Conservation (phyloP, 176 grass and related monocot genomes). For the Dactylis glomerata region DNA sequence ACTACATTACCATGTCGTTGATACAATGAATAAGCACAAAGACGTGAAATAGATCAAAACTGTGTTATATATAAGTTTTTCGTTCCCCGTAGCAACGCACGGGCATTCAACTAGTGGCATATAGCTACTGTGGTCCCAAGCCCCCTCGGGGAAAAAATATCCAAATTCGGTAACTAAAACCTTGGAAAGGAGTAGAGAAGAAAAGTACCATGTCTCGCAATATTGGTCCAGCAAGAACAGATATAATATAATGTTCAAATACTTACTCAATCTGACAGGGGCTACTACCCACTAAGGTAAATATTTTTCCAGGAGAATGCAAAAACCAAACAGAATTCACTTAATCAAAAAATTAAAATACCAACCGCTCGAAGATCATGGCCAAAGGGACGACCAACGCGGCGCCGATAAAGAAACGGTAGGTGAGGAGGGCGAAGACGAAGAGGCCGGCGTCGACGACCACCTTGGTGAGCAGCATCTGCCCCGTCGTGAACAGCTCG, state of each 20-base stretch:
- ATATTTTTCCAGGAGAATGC: not conserved
- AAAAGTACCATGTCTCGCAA: not conserved
- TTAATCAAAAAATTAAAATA: not conserved
- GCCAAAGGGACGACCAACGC: constrained; percentile 26
- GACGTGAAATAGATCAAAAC: too few species aligned
- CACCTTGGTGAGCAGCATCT: constrained; percentile 51
- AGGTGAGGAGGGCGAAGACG: constrained; percentile 50
- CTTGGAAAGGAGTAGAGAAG: not conserved
- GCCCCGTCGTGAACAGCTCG: constrained; percentile 50
- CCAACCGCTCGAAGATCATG: constrained; percentile 30
- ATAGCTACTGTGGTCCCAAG: too few species aligned
- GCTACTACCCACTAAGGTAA: too few species aligned
- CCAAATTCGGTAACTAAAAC: too few species aligned
- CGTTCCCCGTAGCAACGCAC: too few species aligned
- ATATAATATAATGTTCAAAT: not conserved
- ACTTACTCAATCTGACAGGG: not conserved
- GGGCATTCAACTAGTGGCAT: too few species aligned
- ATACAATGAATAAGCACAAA: too few species aligned
- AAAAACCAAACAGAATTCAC: not conserved
- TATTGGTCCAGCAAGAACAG: not conserved
- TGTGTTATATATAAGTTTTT: too few species aligned
- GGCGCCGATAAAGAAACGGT: constrained; percentile 33
- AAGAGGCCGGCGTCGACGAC: constrained; percentile 45
- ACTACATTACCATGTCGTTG: too few species aligned
- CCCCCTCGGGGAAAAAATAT: too few species aligned